Evolutionary conservation across 768 basidiomycete species (phyloP).

Genomic region (Lyophyllum shimeji): DNA sequence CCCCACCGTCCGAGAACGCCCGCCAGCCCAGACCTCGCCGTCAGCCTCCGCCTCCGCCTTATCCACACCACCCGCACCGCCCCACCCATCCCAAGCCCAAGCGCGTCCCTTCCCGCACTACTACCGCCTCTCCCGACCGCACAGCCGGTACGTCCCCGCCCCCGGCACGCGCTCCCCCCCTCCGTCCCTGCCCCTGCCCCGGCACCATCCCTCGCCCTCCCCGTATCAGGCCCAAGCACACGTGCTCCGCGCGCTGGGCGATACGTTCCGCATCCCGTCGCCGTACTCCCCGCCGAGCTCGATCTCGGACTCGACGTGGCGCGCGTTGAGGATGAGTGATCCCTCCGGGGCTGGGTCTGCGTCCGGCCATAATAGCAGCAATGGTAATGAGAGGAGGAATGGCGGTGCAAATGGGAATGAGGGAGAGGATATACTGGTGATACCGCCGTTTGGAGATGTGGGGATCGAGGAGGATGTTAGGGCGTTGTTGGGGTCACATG

Average conservation of each 20-base stretch:
- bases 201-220: not conserved
- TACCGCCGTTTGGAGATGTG: constrained; percentile 55
- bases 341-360: constrained; percentile 5
- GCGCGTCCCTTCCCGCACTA: constrained; percentile 3
- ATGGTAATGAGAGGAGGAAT: no score
- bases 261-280: constrained; percentile 54
- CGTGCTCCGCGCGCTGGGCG: constrained; percentile 52
- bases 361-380: no score
- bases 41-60: no score
- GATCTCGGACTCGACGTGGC: constrained; percentile 47
- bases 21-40: constrained; percentile 8
- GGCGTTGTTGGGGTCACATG: constrained; percentile 51
- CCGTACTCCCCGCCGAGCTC: constrained; percentile 41
- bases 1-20: constrained; percentile 35
- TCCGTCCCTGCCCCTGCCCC: not conserved
- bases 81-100: not conserved
- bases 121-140: constrained; percentile 6
- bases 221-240: constrained; percentile 20
- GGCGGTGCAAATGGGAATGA: constrained; percentile 29
- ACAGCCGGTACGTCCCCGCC: constrained; percentile 3
- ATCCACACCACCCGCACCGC: constrained; percentile 4
- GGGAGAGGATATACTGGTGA: constrained; percentile 53
- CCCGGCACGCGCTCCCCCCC: no score
- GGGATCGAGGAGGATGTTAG: constrained; percentile 58
- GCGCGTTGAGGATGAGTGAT: constrained; percentile 30